phyloP scores from a whole-genome alignment of 106 monocot species.

The Acorus gramineus region DNA sequence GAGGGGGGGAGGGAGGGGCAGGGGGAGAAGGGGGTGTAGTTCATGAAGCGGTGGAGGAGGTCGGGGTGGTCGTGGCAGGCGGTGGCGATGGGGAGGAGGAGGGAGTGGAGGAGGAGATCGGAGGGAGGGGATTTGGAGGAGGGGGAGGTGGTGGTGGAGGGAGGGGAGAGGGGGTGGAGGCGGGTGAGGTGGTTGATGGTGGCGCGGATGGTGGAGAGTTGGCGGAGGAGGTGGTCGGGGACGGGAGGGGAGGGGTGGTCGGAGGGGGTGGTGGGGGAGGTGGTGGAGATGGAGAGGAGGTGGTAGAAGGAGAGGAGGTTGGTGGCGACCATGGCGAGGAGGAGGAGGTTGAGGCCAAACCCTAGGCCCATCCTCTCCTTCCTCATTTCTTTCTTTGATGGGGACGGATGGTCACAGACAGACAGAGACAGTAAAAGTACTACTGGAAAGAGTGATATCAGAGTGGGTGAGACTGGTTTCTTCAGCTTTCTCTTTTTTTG shows the following conservation, averaged over 20 bases:
- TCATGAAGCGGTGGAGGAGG: slow-evolving; percentile 89
- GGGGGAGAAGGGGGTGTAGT: slow-evolving; percentile 76
- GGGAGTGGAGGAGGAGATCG: slow-evolving; percentile 64
- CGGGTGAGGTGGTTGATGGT: slow-evolving; percentile 3
- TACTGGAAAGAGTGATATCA: no score
- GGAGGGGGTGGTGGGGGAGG: slow-evolving; percentile 20
- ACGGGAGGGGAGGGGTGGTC: slow-evolving; percentile 1
- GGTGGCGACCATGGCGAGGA: slow-evolving; percentile 37
- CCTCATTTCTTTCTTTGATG: no score
- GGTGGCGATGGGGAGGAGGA: slow-evolving; percentile 65
- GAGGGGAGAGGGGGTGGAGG: slow-evolving; percentile 6
- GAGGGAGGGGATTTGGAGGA: slow-evolving; percentile 24
- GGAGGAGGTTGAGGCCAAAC: slow-evolving; percentile 16
- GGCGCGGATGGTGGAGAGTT: slow-evolving; percentile 24
- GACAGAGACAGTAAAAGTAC: no score
- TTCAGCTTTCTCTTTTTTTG: no score
- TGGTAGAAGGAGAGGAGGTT: slow-evolving; percentile 49
- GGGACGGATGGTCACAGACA: no score
- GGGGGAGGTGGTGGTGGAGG: slow-evolving; percentile 10
- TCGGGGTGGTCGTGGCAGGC: slow-evolving; percentile 85
- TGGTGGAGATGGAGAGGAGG: slow-evolving; percentile 34
- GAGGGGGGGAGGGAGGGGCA: slow-evolving; percentile 60
- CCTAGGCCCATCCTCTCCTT: no score
- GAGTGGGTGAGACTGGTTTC: no score
- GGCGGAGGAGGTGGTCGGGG: slow-evolving; percentile 28